A percentile compares a stretch with the other conserved stretches of the same genome.
phyloP scores from a whole-genome alignment of 306 rosid genomes.

The Sesbania bispinosa region DNA sequence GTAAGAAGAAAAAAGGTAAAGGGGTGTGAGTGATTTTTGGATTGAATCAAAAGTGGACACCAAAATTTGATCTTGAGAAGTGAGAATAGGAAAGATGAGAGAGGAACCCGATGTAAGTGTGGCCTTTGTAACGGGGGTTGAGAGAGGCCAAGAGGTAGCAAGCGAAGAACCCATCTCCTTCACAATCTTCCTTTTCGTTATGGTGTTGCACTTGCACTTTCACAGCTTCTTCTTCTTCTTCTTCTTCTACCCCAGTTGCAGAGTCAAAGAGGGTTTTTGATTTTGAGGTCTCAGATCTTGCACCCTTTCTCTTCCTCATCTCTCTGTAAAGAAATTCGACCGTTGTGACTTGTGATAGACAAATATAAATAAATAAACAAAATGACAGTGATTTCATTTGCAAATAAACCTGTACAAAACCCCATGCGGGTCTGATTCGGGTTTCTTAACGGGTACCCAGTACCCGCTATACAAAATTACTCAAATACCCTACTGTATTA shows the following conservation, averaged over 20 bases:
- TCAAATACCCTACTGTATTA: too few species aligned
- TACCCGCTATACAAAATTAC: too few species aligned
- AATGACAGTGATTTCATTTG: too few species aligned
- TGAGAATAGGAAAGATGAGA: neutral
- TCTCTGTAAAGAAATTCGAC: conserved; percentile 49
- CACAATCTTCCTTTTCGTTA: conserved; percentile 16
- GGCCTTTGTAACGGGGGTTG: conserved; percentile 85
- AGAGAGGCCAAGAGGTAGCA: conserved; percentile 81
- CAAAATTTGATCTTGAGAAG: conserved; percentile 21
- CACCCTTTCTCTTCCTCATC: conserved; percentile 44
- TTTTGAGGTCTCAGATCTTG: conserved; percentile 34
- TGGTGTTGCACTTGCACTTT: neutral
- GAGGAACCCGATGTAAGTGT: conserved; percentile 80
- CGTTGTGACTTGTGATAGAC: conserved; percentile 44
- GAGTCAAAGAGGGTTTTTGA: conserved; percentile 34
- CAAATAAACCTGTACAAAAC: too few species aligned
- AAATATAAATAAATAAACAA: too few species aligned
- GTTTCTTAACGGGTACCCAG: too few species aligned
- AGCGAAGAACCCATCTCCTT: conserved; percentile 59
- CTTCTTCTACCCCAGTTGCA: neutral
- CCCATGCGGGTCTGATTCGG: too few species aligned
- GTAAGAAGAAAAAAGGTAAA: neutral
- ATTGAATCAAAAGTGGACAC: neutral
- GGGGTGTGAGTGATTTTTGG: neutral
- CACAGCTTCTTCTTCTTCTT: conserved; percentile 10